Conservation (phyloP, 441 rosid genomes). For the Metrosideros polymorpha region DNA sequence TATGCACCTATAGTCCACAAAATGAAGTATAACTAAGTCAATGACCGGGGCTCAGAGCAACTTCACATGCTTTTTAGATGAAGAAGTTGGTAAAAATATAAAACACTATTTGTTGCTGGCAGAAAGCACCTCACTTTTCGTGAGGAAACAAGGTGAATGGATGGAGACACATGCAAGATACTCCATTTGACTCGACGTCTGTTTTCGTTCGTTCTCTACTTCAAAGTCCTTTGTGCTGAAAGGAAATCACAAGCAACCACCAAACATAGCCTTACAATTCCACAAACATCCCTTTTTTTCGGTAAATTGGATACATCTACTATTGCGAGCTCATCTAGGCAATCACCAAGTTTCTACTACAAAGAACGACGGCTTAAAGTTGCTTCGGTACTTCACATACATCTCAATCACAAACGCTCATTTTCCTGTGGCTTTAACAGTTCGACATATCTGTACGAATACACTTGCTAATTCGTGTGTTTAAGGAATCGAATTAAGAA, state of each 20-base stretch:
- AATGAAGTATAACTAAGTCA: background rate
- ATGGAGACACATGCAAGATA: background rate
- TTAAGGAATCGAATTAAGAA: background rate
- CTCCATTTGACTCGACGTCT: background rate
- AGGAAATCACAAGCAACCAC: background rate
- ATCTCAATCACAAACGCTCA: background rate
- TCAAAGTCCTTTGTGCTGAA: background rate
- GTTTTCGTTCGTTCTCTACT: background rate
- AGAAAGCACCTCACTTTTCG: background rate
- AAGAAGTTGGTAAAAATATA: background rate
- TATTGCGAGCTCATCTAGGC: background rate
- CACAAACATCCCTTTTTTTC: background rate
- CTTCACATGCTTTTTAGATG: background rate
- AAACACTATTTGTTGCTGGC: background rate
- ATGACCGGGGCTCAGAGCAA: background rate
- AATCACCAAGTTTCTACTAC: background rate
- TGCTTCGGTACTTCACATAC: background rate
- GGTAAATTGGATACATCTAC: background rate
- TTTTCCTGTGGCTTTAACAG: background rate
- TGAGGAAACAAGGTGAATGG: background rate
- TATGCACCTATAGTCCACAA: conserved; percentile 38
- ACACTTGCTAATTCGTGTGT: background rate
- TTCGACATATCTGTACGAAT: background rate
- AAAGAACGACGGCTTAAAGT: background rate
- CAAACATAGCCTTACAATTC: background rate